Percentiles rank a stretch among this genome's conserved stretches.
These are phyloP conservation scores for Lasiodiplodia citricola DNA, from an alignment of 2,329 filamentous ascomycete genomes.

Conservation along the genomic window DNA sequence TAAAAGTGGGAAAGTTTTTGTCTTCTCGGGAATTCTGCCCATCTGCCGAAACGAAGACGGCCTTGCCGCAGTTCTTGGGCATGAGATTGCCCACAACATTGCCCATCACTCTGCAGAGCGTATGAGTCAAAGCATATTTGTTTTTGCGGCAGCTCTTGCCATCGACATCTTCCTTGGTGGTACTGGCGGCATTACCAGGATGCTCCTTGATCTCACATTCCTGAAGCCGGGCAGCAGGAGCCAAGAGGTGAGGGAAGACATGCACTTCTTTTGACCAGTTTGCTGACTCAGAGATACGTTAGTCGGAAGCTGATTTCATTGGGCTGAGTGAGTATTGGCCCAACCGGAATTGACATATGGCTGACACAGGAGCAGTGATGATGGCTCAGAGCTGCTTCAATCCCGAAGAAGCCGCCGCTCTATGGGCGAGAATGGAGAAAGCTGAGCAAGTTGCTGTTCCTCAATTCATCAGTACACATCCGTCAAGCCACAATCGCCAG, in stretches of 20 bases:
- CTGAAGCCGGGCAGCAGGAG: constrained; percentile 69
- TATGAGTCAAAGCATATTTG: constrained; percentile 52
- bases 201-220: constrained; percentile 67
- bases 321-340: constrained; percentile 59
- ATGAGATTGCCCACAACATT: constrained; percentile 80
- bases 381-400: constrained; percentile 82
- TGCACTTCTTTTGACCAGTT: not conserved
- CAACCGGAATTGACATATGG: not conserved
- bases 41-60: constrained; percentile 70
- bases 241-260: constrained; percentile 60
- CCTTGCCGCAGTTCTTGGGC: constrained; percentile 75
- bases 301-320: constrained; percentile 80
- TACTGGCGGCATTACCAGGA: constrained; percentile 44
- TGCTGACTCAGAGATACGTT: constrained; percentile 25
- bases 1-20: constrained; percentile 74
- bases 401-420: constrained; percentile 67
- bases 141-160: constrained; percentile 45
- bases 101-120: constrained; percentile 72
- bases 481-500: constrained; percentile 69
- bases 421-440: constrained; percentile 68
- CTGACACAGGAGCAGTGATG: constrained; percentile 59
- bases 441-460: constrained; percentile 59
- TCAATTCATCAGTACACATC: constrained; percentile 78
- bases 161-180: constrained; percentile 50
- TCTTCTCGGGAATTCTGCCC: constrained; percentile 74